Conservation (phyloP, 1,139 yeast species). For the Yamadazyma epiphylla region DNA sequence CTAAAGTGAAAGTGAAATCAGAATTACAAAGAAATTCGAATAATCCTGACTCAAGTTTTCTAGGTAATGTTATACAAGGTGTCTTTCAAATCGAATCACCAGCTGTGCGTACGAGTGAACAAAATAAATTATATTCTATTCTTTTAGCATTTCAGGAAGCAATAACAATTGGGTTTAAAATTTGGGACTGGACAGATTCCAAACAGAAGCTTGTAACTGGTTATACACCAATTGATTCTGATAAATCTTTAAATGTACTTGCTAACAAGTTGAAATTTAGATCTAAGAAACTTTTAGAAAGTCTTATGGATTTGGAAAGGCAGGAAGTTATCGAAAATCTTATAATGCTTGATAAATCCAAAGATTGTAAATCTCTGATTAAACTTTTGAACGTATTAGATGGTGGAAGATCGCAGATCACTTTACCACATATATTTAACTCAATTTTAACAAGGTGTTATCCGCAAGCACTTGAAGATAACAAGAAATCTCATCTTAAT, state of each 20-base stretch:
- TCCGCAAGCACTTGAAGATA: conserved; percentile 28
- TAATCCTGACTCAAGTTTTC: conserved; percentile 40
- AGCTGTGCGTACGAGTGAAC: conserved; percentile 50
- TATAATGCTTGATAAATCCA: conserved; percentile 33
- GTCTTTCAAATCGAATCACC: conserved; percentile 82
- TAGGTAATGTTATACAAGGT: conserved; percentile 78
- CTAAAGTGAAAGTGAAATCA: conserved; percentile 21
- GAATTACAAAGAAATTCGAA: conserved; percentile 11
- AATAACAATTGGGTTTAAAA: conserved; percentile 47
- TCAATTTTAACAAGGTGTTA: conserved; percentile 43
- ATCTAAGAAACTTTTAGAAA: conserved; percentile 64
- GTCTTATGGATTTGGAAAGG: conserved; percentile 68
- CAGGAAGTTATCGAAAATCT: conserved; percentile 69
- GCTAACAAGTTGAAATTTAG: conserved; percentile 70
- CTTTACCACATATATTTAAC: conserved; percentile 64
- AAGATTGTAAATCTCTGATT: conserved; percentile 15
- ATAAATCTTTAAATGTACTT: conserved; percentile 52
- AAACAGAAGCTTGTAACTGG: conserved; percentile 22
- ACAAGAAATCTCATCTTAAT: conserved; percentile 39
- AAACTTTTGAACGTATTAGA: conserved; percentile 74
- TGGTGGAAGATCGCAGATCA: conserved; percentile 76
- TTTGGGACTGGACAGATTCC: conserved; percentile 77
- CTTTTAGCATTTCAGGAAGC: conserved; percentile 64
- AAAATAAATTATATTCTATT: conserved; percentile 51
- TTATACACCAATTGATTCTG: conserved; percentile 14